phyloP scores from a whole-genome alignment of 2,329 filamentous ascomycete genomes.

The Fusarium sp. region DNA sequence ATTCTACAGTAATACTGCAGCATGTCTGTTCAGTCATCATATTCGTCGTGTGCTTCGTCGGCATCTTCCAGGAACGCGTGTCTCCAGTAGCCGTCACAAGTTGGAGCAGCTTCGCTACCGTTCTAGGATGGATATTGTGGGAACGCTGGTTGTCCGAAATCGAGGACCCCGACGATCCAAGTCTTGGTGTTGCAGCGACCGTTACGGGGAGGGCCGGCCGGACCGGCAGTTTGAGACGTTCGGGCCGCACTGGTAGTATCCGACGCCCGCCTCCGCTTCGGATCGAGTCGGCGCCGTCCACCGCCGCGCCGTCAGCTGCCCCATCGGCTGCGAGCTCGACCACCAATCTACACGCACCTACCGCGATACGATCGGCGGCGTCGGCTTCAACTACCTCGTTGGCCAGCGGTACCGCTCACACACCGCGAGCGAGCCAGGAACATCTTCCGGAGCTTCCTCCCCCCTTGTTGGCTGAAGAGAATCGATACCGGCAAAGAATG shows the following conservation, averaged over 20 bases:
- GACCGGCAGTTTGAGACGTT: constrained; percentile 50
- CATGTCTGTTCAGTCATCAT: constrained; percentile 95
- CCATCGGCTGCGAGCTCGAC: constrained; percentile 59
- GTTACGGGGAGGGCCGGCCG: constrained; percentile 50
- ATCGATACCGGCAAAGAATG: constrained; percentile 65
- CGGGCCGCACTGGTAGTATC: constrained; percentile 53
- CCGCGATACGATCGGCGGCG: constrained; percentile 55
- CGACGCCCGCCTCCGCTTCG: constrained; percentile 50
- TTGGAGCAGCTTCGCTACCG: constrained; percentile 83
- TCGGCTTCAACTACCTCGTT: constrained; percentile 67
- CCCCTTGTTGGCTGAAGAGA: constrained; percentile 50
- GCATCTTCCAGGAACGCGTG: constrained; percentile 87
- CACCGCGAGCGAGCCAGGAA: constrained; percentile 47
- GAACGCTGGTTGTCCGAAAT: constrained; percentile 87
- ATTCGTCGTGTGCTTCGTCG: constrained; percentile 93
- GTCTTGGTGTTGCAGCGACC: constrained; percentile 51
- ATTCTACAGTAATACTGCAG: constrained; percentile 96
- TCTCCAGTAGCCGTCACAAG: constrained; percentile 89
- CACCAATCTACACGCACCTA: constrained; percentile 53
- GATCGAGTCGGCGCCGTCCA: constrained; percentile 44
- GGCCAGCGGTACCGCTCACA: constrained; percentile 49
- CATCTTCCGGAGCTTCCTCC: constrained; percentile 46
- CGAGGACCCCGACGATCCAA: constrained; percentile 61
- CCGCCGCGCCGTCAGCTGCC: constrained; percentile 39
- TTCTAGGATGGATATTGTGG: constrained; percentile 90